A percentile compares a stretch with the other conserved stretches of the same genome.
Conservation (phyloP, 768 basidiomycete genomes). For the Obba rivulosa region DNA sequence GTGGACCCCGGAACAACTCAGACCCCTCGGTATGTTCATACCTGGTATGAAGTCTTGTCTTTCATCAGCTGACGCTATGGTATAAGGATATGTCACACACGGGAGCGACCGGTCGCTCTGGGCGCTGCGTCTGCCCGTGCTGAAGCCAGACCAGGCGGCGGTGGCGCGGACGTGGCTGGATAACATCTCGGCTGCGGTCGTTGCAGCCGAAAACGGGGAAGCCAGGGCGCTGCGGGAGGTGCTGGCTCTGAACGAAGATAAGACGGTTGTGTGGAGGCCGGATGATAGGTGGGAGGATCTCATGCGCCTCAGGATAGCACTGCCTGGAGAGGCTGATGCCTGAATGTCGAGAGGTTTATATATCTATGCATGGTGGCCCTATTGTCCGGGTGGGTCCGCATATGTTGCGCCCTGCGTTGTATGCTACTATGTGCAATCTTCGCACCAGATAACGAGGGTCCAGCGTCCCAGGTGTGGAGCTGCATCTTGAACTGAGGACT, state of each 20-base stretch:
- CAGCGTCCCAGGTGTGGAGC: too few relatives aligned
- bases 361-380: too few relatives aligned
- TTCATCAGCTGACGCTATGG: too few relatives aligned
- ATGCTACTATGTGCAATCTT: too few relatives aligned
- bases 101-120: constrained; percentile 60
- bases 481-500: too few relatives aligned
- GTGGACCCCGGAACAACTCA: constrained; percentile 60
- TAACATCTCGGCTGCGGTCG: constrained; percentile 40
- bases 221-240: constrained; percentile 26
- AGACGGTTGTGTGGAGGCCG: constrained; percentile 46
- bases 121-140: constrained; percentile 48
- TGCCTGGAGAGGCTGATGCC: constrained; percentile 24
- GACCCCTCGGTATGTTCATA: constrained; percentile 54
- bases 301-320: constrained; percentile 32
- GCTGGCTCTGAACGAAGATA: constrained; percentile 47
- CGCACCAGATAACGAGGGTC: too few relatives aligned
- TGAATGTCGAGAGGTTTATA: not conserved
- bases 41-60: too few relatives aligned
- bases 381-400: too few relatives aligned
- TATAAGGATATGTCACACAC: constrained; percentile 64
- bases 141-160: constrained; percentile 40
- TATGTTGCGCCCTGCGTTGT: too few relatives aligned
- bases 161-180: constrained; percentile 55
- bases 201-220: constrained; percentile 33
- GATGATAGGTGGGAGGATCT: constrained; percentile 52